Percentiles rank a stretch among this genome's conserved stretches.
Evolutionary conservation across 2,329 filamentous ascomycete genomes (phyloP).

Genomic region (Fusarium papillatum): DNA sequence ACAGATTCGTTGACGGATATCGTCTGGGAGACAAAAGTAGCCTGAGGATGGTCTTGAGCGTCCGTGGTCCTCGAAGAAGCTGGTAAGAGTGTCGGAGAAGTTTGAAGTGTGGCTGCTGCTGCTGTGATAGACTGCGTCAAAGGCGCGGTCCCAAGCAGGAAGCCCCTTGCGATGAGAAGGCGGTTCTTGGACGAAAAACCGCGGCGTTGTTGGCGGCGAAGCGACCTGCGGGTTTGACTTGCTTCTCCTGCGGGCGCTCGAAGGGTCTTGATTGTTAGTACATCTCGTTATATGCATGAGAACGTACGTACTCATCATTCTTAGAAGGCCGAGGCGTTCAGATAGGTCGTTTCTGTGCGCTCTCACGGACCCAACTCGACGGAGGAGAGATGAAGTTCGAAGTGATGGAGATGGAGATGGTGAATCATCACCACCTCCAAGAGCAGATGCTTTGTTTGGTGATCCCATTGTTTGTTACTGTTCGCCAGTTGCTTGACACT

Average conservation of each 20-base stretch:
- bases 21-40: constrained; percentile 44
- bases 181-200: background rate
- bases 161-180: constrained; percentile 26
- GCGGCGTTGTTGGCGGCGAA: constrained; percentile 11
- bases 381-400: constrained; percentile 28
- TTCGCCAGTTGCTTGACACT: constrained; percentile 5
- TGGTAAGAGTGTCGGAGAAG: constrained; percentile 37
- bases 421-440: constrained; percentile 1
- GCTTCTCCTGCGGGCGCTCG: constrained; percentile 29
- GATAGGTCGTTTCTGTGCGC: constrained; percentile 9
- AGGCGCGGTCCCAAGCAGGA: constrained; percentile 52
- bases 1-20: constrained; percentile 46
- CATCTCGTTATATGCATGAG: background rate
- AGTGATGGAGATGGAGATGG: constrained; percentile 18
- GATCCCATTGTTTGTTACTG: constrained; percentile 17
- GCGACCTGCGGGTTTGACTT: constrained; percentile 21
- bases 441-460: background rate
- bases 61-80: constrained; percentile 38
- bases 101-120: constrained; percentile 10
- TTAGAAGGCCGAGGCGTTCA: constrained; percentile 23
- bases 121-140: constrained; percentile 53
- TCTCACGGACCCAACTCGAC: constrained; percentile 26
- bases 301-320: constrained; percentile 32
- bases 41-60: constrained; percentile 16
- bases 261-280: background rate